A percentile compares a stretch with the other conserved stretches of the same genome.
These are phyloP conservation scores for Hypoxylon cercidicola DNA, from an alignment of 495 filamentous ascomycete species.

Conservation along the genomic window DNA sequence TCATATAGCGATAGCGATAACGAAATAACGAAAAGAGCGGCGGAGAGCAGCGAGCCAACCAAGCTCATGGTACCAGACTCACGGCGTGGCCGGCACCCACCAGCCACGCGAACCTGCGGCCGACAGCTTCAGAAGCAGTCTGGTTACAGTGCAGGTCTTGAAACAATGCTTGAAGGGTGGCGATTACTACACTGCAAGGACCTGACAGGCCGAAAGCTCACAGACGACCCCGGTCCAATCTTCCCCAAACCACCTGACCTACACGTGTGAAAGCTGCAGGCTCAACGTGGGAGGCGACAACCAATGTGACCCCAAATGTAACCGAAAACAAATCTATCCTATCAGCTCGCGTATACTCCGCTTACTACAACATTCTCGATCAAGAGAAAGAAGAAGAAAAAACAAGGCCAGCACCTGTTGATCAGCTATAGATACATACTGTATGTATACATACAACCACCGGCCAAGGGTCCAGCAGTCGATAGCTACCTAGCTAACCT, in stretches of 20 bases:
- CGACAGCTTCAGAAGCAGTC: conserved; percentile 13
- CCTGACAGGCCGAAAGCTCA: conserved; percentile 35
- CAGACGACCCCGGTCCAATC: conserved; percentile 38
- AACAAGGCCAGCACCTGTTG: conserved; percentile 19
- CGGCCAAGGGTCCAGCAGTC: conserved; percentile 21
- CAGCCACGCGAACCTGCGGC: conserved; percentile 29
- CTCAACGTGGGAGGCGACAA: conserved; percentile 39
- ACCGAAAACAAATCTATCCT: conserved; percentile 26
- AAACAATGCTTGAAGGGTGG: conserved; percentile 39
- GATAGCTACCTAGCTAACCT: conserved; percentile 4
- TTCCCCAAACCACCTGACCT: conserved; percentile 43
- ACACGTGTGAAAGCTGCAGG: conserved; percentile 45
- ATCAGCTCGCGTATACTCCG: conserved; percentile 30
- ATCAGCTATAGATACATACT: conserved; percentile 20
- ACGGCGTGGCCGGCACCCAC: conserved; percentile 35
- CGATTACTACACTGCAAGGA: conserved; percentile 45
- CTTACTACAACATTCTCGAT: conserved; percentile 37
- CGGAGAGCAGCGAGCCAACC: conserved; percentile 12
- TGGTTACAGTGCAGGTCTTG: conserved; percentile 39
- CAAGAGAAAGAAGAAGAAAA: conserved; percentile 6
- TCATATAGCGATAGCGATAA: conserved; percentile 12
- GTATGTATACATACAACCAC: too few relatives aligned
- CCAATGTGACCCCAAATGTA: conserved; percentile 38
- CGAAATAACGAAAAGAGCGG: background rate
- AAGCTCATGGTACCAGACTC: conserved; percentile 25